A percentile compares a stretch with the other conserved stretches of the same genome.
Conservation (phyloP, 768 basidiomycete species). For the Flagelloscypha sp. region DNA sequence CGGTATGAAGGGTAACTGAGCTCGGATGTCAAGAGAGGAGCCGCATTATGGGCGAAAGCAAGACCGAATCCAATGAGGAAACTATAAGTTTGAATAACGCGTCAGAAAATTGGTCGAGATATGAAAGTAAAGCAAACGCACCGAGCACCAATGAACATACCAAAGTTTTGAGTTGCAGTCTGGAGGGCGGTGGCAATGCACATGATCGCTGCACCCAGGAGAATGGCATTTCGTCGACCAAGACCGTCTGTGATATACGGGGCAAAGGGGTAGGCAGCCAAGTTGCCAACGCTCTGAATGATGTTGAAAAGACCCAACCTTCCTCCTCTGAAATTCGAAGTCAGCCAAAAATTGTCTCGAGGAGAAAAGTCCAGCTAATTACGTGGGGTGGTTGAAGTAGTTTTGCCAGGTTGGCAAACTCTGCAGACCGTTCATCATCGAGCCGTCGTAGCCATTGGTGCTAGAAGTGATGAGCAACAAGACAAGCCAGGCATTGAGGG, state of each 20-base stretch:
- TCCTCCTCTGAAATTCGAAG: too few species aligned
- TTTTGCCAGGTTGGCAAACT: conserved; percentile 52
- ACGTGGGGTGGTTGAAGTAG: conserved; percentile 55
- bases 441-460: conserved; percentile 69
- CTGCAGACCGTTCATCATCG: conserved; percentile 78
- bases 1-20: conserved; percentile 81
- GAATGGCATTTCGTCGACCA: conserved; percentile 58
- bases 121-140: conserved; percentile 17
- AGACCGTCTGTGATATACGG: conserved; percentile 67
- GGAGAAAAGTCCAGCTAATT: too few species aligned
- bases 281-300: conserved; percentile 64
- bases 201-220: conserved; percentile 68
- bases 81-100: conserved; percentile 16
- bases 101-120: conserved; percentile 1
- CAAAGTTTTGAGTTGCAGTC: conserved; percentile 60
- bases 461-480: conserved; percentile 72
- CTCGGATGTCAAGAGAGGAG: conserved; percentile 80
- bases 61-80: conserved; percentile 74
- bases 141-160: conserved; percentile 79
- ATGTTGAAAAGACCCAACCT: conserved; percentile 65
- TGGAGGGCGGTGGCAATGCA: conserved; percentile 59
- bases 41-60: conserved; percentile 63
- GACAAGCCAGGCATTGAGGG: conserved; percentile 62
- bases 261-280: conserved; percentile 62
- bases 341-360: too few species aligned